phyloP scores from a whole-genome alignment of 2,329 filamentous ascomycete genomes.

The Penicillium sp. region DNA sequence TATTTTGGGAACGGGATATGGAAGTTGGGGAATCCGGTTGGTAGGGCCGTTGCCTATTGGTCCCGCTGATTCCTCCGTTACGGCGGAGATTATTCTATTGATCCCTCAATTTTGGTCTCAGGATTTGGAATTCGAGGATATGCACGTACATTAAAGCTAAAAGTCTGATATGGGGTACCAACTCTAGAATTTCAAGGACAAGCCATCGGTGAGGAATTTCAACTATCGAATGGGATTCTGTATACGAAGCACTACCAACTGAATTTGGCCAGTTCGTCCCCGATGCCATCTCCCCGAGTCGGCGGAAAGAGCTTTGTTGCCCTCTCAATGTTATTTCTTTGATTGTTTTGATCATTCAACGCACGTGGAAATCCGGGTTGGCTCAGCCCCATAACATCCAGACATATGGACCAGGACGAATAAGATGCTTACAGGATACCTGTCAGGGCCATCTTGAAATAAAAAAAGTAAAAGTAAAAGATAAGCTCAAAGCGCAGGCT shows the following conservation, averaged over 20 bases:
- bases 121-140: neutral
- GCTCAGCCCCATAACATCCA: neutral
- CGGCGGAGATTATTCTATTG: neutral
- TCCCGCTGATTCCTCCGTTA: neutral
- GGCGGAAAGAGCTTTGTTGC: neutral
- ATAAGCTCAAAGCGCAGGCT: slow-evolving; percentile 12
- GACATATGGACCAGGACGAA: neutral
- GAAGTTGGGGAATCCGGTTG: neutral
- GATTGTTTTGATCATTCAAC: neutral
- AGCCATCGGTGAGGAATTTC: neutral
- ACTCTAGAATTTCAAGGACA: neutral
- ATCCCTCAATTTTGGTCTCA: slow-evolving; percentile 2
- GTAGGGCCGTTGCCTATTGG: neutral
- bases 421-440: slow-evolving; percentile 2
- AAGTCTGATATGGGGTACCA: neutral
- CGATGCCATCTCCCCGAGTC: neutral
- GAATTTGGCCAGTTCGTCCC: too few relatives aligned
- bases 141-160: neutral
- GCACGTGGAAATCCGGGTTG: neutral
- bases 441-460: neutral
- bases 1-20: neutral
- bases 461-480: neutral
- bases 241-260: neutral
- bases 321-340: neutral
- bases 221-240: neutral